phyloP scores from a whole-genome alignment of 148 eudicot species.

The Diospyros kaki region DNA sequence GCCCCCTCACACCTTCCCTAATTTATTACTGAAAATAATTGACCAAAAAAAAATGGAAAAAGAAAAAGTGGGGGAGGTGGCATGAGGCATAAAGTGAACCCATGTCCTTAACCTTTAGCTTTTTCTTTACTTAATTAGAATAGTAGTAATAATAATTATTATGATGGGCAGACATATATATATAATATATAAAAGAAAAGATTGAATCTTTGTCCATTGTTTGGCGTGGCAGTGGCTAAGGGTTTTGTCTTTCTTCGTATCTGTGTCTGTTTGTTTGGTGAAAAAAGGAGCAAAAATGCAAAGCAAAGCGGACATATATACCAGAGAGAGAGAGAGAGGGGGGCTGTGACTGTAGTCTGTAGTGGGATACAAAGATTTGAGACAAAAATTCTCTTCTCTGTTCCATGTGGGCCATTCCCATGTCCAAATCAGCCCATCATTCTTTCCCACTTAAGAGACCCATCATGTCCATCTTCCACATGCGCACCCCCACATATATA shows the following conservation, averaged over 20 bases:
- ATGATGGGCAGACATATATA: no score
- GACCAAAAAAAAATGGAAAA: no score
- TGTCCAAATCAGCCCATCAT: neutral
- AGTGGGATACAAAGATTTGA: constrained; percentile 4
- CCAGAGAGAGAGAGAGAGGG: neutral
- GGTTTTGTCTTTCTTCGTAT: constrained; percentile 5
- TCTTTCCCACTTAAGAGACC: neutral
- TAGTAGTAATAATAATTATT: no score
- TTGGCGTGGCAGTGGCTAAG: neutral
- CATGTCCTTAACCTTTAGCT: constrained; percentile 18
- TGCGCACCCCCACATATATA: neutral
- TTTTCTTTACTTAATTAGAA: neutral
- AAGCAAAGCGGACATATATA: neutral
- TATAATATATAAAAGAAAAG: neutral
- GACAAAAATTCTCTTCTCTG: constrained; percentile 13
- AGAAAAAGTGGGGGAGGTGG: neutral
- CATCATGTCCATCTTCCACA: no score
- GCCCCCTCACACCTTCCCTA: no score
- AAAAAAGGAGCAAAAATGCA: neutral
- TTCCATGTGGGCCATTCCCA: neutral
- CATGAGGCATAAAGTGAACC: constrained; percentile 20
- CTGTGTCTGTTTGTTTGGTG: neutral
- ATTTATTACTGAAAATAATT: no score
- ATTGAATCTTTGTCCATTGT: neutral
- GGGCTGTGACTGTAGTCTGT: neutral